Percentiles rank a stretch among this genome's conserved stretches.
These are phyloP conservation scores for Paraphaeosphaeria minitans DNA, from an alignment of 2,329 filamentous ascomycete genomes.

Conservation along the genomic window DNA sequence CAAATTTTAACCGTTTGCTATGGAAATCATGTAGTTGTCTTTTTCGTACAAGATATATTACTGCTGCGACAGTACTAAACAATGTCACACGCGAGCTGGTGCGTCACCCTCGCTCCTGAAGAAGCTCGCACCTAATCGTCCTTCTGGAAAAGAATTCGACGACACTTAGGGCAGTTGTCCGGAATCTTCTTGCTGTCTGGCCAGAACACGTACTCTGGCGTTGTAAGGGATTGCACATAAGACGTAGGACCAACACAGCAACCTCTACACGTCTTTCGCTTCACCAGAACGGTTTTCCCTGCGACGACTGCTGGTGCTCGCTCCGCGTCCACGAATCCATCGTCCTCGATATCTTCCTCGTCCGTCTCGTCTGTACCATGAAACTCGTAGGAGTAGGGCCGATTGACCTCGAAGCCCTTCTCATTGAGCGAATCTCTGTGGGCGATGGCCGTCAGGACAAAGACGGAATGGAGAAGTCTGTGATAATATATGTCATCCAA, in stretches of 20 bases:
- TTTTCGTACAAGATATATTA: too few relatives aligned
- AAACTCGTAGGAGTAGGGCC: background rate
- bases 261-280: background rate
- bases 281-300: background rate
- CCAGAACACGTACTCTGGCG: slow-evolving; percentile 13
- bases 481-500: background rate
- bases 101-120: background rate
- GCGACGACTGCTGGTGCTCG: background rate
- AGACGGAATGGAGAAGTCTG: background rate
- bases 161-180: slow-evolving; percentile 1
- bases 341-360: background rate
- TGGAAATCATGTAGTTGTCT: background rate
- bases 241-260: background rate
- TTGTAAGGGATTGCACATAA: background rate
- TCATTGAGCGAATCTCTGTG: background rate
- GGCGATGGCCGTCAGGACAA: background rate
- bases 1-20: background rate
- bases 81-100: too few relatives aligned
- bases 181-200: slow-evolving; percentile 1
- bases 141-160: slow-evolving; percentile 17
- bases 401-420: slow-evolving; percentile 1
- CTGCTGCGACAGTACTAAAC: too few relatives aligned
- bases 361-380: background rate
- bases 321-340: background rate
- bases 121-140: background rate